Evolutionary conservation across 148 eudicot genomes (phyloP).

Genomic region (Persicaria maculosa): DNA sequence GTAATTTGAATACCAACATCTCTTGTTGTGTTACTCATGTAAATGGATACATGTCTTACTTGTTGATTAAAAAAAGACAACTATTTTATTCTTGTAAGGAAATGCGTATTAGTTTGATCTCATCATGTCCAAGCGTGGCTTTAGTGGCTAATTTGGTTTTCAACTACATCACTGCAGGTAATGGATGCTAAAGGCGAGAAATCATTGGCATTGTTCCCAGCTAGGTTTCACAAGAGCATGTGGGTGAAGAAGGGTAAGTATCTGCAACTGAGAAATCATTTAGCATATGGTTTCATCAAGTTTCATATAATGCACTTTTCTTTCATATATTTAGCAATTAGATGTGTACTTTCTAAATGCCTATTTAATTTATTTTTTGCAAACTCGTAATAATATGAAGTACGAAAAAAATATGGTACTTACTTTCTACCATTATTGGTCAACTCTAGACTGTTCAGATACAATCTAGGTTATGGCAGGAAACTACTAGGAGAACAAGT

Average conservation of each 20-base stretch:
- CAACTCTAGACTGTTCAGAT: too few relatives aligned
- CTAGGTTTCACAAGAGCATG: slow-evolving; percentile 94
- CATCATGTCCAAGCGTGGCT: background rate
- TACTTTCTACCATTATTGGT: too few relatives aligned
- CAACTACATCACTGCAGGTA: slow-evolving; percentile 30
- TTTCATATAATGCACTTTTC: slow-evolving; percentile 5
- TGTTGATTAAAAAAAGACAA: too few relatives aligned
- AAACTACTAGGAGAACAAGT: too few relatives aligned
- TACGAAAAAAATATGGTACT: too few relatives aligned
- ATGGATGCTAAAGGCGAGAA: slow-evolving; percentile 63
- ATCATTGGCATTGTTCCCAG: slow-evolving; percentile 75
- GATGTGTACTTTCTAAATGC: background rate
- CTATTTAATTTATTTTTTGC: too few relatives aligned
- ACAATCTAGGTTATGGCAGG: too few relatives aligned
- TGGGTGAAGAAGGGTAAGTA: slow-evolving; percentile 80
- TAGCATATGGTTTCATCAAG: background rate
- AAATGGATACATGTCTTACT: too few relatives aligned
- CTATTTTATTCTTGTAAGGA: background rate
- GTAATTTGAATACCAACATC: background rate
- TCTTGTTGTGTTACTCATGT: background rate
- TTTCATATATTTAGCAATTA: background rate
- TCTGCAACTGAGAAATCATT: background rate
- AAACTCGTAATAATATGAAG: too few relatives aligned
- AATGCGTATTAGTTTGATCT: background rate
- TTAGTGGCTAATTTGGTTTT: background rate